Base-by-base conservation (phyloP, 495 filamentous ascomycete species). In the Pseudotulostoma volvatum region DNA sequence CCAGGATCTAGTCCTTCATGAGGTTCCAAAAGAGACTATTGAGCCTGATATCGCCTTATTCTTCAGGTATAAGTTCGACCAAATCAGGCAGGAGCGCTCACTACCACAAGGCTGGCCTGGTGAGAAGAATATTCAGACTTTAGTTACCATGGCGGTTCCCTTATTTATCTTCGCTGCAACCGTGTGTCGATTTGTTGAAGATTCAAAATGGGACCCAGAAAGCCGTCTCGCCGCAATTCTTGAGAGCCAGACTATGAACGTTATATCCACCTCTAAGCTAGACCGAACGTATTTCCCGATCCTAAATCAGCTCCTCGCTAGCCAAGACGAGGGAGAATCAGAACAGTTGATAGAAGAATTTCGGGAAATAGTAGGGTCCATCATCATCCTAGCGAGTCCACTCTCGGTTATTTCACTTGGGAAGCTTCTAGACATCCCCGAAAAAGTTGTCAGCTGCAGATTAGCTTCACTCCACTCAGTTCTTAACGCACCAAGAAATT, bases 61-160 rank as follows among this genome's bases (percentile, higher is more conserved):
- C 38, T 35, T 62, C 2, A 7, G 46, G 31, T 21, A 54, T 15
- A 36, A 44, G 39, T 43, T 62, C 36, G 2, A 33, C 9, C 44
- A 47, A 14, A 52, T 59, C 17, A 39, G 37, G 36, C n/a, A 43
- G 1, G 18, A 49, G 4, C 42, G 40, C 16, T 36, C 15, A 16
- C 18, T 55, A 7, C 9, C 49, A 8, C 4, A 8, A 11, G 45
- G 49, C 18, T 74, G 66, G 69, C 69, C 67, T 1, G 52, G 58
- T 2, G 19, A 50, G 18, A 18, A 48, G 0, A 37, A 3, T 1
- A 39, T 49, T 0, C 1, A 48, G 4, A 9, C 18, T 9, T 20
- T 60, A 13, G 51, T 51, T 0, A 31, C 1, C 4, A 50, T 50
- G 31, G 36, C 52, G 7, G 42, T 60, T n/a, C n/a, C n/a, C n/a